A percentile compares a stretch with the other conserved stretches of the same genome.
phyloP scores from a whole-genome alignment of 345 rosid genomes.

The Populus euphratica region DNA sequence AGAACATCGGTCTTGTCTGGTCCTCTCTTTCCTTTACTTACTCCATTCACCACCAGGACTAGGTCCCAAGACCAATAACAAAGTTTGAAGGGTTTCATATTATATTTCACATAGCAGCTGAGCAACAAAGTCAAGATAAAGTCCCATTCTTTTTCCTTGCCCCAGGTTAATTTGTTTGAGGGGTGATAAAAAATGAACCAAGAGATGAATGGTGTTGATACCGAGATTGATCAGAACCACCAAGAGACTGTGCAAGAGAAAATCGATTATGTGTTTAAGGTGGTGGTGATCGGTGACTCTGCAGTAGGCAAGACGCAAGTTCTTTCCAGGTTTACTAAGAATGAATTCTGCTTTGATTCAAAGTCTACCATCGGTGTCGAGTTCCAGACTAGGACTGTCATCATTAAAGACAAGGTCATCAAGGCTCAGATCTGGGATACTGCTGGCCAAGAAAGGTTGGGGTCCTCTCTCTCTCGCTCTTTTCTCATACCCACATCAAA shows the following conservation, averaged over 20 bases:
- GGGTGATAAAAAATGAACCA: slow-evolving; percentile 37
- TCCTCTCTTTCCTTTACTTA: background rate
- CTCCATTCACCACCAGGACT: slow-evolving; percentile 2
- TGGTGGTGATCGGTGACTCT: slow-evolving; percentile 81
- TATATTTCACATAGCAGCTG: background rate
- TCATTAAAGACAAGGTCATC: slow-evolving; percentile 52
- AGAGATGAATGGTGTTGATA: slow-evolving; percentile 59
- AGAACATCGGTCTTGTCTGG: background rate
- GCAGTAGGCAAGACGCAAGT: slow-evolving; percentile 82
- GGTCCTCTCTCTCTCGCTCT: background rate
- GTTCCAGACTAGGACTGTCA: slow-evolving; percentile 73
- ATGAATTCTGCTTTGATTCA: slow-evolving; percentile 66
- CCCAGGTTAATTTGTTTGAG: background rate
- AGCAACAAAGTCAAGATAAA: background rate
- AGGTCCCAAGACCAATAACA: background rate
- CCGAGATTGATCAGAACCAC: slow-evolving; percentile 14
- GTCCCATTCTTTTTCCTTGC: background rate
- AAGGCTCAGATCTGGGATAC: slow-evolving; percentile 99
- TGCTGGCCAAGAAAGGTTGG: slow-evolving; percentile 90
- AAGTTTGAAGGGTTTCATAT: background rate
- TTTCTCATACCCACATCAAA: background rate
- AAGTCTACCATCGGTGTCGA: slow-evolving; percentile 87
- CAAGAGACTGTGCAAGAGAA: slow-evolving; percentile 37
- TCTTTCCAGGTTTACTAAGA: slow-evolving; percentile 65
- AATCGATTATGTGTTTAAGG: slow-evolving; percentile 69